Conservation (phyloP, 108 stramenopile species). For the Bacterosira constricta region DNA sequence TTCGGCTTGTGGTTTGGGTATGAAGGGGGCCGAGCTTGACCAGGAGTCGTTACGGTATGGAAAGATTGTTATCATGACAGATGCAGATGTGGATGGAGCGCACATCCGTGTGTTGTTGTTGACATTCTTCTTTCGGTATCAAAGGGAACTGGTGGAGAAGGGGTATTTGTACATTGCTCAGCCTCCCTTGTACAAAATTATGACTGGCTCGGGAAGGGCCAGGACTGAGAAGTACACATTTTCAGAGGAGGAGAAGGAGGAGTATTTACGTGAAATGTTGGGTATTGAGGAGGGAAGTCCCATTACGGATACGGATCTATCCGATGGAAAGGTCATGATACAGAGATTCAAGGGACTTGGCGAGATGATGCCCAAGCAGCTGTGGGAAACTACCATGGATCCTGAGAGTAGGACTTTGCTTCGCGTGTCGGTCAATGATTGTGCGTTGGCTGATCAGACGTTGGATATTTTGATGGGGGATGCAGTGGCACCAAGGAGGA, state of each 20-base stretch:
- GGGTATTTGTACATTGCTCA: slow-evolving; percentile 95
- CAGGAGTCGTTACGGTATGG: slow-evolving; percentile 73
- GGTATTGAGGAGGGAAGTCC: slow-evolving; percentile 38
- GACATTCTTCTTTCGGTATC: slow-evolving; percentile 94
- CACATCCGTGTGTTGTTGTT: slow-evolving; percentile 95
- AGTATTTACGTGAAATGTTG: slow-evolving; percentile 47
- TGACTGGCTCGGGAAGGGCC: slow-evolving; percentile 62
- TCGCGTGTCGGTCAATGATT: slow-evolving; percentile 88
- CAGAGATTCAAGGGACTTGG: slow-evolving; percentile 92
- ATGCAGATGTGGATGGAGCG: slow-evolving; percentile 97
- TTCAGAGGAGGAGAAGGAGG: slow-evolving; percentile 67
- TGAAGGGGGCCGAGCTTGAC: slow-evolving; percentile 90
- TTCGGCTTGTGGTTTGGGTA: slow-evolving; percentile 89
- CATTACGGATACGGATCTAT: slow-evolving; percentile 43
- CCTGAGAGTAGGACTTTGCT: slow-evolving; percentile 81
- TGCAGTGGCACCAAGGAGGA: slow-evolving; percentile 80
- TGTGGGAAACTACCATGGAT: slow-evolving; percentile 97
- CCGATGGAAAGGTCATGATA: slow-evolving; percentile 64
- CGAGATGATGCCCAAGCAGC: slow-evolving; percentile 96
- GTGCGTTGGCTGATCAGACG: slow-evolving; percentile 82
- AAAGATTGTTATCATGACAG: slow-evolving; percentile 95
- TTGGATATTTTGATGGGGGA: slow-evolving; percentile 92
- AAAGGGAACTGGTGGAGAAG: slow-evolving; percentile 86
- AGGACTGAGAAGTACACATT: slow-evolving; percentile 69
- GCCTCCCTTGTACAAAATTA: slow-evolving; percentile 94